Conservation (phyloP, 2,329 filamentous ascomycete species). For the Gaeumannomyces tritici region DNA sequence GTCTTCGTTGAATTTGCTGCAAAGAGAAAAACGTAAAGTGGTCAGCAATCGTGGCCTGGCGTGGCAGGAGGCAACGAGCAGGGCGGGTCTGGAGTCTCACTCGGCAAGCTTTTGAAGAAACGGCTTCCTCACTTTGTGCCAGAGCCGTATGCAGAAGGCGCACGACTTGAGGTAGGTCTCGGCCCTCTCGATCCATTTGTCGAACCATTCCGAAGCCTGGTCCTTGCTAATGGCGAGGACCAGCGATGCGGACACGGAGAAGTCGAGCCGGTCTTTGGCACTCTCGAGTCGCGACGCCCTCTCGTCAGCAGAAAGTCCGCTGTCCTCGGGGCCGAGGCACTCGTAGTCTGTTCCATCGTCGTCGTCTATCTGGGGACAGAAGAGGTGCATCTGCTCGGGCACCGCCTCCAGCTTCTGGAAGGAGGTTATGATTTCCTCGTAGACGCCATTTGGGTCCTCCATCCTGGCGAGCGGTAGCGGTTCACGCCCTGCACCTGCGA, state of each 20-base stretch:
- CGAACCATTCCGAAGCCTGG: conserved; percentile 47
- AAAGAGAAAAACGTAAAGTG: conserved; percentile 1
- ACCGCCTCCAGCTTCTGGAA: conserved; percentile 33
- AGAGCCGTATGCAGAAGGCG: conserved; percentile 62
- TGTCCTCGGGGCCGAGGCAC: conserved; percentile 28
- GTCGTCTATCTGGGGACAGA: conserved; percentile 56
- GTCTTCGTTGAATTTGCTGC: conserved; percentile 30
- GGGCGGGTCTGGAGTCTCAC: conserved; percentile 24
- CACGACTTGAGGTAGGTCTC: conserved; percentile 53
- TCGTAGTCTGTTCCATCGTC: conserved; percentile 59
- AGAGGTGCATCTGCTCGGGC: conserved; percentile 48
- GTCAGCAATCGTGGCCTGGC: not conserved
- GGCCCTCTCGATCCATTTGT: conserved; percentile 47
- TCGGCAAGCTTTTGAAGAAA: conserved; percentile 54
- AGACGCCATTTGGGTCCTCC: conserved; percentile 19
- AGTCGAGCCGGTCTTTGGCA: conserved; percentile 44
- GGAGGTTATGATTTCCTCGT: conserved; percentile 31
- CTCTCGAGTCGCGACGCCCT: conserved; percentile 45
- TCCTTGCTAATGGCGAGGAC: conserved; percentile 58
- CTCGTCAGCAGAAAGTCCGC: conserved; percentile 36
- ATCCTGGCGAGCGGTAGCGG: conserved; percentile 18
- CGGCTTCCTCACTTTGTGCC: conserved; percentile 58
- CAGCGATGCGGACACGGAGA: conserved; percentile 58
- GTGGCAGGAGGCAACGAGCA: not conserved
- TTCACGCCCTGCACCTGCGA: conserved; percentile 1